Evolutionary conservation across 2,329 filamentous ascomycete species (phyloP).

Genomic region (Zymoseptoria crescenta): DNA sequence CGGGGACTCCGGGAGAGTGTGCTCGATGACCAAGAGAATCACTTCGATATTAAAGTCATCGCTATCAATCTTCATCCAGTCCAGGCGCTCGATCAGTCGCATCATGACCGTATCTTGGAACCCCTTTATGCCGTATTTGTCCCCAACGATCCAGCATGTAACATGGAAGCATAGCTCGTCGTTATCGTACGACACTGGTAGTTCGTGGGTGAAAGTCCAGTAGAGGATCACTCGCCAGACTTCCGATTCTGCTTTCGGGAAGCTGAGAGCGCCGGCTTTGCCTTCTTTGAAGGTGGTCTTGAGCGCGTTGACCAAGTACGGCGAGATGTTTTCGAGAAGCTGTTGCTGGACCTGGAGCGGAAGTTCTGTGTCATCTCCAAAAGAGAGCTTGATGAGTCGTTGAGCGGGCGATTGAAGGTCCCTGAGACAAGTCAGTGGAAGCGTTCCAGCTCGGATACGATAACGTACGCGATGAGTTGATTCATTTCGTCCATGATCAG

Average conservation of each 20-base stretch:
- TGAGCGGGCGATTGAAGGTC: not conserved
- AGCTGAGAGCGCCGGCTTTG: not conserved
- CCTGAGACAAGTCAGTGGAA: not conserved
- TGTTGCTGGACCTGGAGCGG: not conserved
- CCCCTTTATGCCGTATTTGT: slow-evolving; percentile 4
- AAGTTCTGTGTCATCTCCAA: not conserved
- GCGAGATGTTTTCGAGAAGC: not conserved
- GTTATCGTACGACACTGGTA: not conserved
- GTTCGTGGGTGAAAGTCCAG: slow-evolving; percentile 2
- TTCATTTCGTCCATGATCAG: not conserved
- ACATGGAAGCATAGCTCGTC: not conserved
- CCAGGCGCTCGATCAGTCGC: not conserved
- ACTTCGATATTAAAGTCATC: no score
- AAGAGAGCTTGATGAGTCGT: slow-evolving; percentile 4
- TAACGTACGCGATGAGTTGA: not conserved
- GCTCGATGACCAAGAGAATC: no score
- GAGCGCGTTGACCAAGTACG: slow-evolving; percentile 1
- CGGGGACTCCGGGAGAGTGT: no score
- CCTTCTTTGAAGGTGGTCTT: not conserved
- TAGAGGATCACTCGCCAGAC: slow-evolving; percentile 4
- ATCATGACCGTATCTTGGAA: slow-evolving; percentile 6
- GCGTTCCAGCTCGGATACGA: no score
- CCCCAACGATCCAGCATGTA: slow-evolving; percentile 6
- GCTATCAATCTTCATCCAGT: not conserved
- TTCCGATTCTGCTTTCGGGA: slow-evolving; percentile 4